phyloP scores from a whole-genome alignment of 2,329 filamentous ascomycete genomes.

The Diaporthe capsici region DNA sequence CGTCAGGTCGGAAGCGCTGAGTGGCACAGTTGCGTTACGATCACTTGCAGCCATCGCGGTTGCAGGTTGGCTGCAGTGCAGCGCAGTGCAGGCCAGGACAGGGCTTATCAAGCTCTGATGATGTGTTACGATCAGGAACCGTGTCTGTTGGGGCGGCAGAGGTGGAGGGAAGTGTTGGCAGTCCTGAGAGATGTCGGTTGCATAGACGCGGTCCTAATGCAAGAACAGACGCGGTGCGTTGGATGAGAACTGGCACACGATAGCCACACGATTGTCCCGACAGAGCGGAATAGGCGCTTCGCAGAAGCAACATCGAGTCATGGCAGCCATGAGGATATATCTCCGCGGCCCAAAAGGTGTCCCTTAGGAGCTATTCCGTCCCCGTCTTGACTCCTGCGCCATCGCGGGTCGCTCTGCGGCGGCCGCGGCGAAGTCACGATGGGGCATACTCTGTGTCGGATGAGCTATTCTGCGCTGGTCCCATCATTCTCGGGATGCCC shows the following conservation, averaged over 20 bases:
- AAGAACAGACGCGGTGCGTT: slow-evolving; percentile 24
- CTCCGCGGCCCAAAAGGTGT: slow-evolving; percentile 16
- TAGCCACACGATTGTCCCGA: slow-evolving; percentile 30
- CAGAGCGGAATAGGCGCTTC: slow-evolving; percentile 33
- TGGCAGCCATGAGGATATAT: not conserved
- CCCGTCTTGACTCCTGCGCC: slow-evolving; percentile 16
- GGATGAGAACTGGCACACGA: not conserved
- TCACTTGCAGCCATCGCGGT: slow-evolving; percentile 16
- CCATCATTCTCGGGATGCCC: not conserved
- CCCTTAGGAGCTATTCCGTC: not conserved
- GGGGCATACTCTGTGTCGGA: not conserved
- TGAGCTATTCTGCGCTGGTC: not conserved
- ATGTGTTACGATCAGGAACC: not conserved
- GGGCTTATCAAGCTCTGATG: not conserved
- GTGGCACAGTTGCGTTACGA: slow-evolving; percentile 25
- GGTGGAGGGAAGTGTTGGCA: not conserved
- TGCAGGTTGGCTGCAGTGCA: slow-evolving; percentile 25
- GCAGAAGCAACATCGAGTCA: slow-evolving; percentile 18
- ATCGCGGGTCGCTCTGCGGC: slow-evolving; percentile 7
- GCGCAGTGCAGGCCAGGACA: not conserved
- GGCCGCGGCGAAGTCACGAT: slow-evolving; percentile 25
- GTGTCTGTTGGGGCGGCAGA: slow-evolving; percentile 10
- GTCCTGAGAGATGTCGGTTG: not conserved
- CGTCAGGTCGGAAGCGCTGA: slow-evolving; percentile 35
- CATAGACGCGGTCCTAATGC: slow-evolving; percentile 25